These are phyloP conservation scores for Acacia crassicarpa DNA, from an alignment of 306 rosid species.

Conservation along the genomic window DNA sequence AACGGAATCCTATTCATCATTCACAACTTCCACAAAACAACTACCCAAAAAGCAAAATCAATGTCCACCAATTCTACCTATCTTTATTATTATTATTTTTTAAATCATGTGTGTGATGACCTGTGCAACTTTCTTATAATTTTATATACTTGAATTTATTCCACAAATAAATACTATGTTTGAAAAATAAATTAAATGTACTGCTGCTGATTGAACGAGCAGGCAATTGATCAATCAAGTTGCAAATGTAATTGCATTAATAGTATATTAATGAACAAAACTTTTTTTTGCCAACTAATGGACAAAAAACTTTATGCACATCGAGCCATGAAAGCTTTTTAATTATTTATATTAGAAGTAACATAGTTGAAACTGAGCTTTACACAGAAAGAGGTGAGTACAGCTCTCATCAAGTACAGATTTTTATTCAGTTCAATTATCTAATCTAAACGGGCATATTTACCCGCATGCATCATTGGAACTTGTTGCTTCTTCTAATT, in stretches of 20 bases:
- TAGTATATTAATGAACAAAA: constrained; percentile 10
- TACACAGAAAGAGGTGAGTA: constrained; percentile 26
- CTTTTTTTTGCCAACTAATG: neutral
- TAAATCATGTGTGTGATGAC: constrained; percentile 42
- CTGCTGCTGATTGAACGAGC: constrained; percentile 35
- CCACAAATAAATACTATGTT: no score
- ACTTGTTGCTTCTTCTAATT: no score
- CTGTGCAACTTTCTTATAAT: neutral
- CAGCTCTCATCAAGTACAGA: neutral
- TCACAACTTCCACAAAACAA: constrained; percentile 60
- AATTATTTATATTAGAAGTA: neutral
- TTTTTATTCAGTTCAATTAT: constrained; percentile 11
- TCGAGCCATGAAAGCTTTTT: constrained; percentile 33
- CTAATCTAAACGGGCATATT: constrained; percentile 29
- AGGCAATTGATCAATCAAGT: constrained; percentile 19
- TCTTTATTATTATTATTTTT: no score
- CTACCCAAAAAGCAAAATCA: constrained; percentile 9
- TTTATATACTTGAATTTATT: no score
- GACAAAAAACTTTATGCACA: constrained; percentile 25
- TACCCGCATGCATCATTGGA: neutral
- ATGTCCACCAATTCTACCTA: constrained; percentile 3
- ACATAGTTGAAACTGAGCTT: constrained; percentile 12
- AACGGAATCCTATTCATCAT: constrained; percentile 68
- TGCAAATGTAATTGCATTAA: constrained; percentile 11
- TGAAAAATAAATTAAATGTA: neutral